Conservation (phyloP, 1,139 yeast genomes). For the Suhomyces coccinellae region DNA sequence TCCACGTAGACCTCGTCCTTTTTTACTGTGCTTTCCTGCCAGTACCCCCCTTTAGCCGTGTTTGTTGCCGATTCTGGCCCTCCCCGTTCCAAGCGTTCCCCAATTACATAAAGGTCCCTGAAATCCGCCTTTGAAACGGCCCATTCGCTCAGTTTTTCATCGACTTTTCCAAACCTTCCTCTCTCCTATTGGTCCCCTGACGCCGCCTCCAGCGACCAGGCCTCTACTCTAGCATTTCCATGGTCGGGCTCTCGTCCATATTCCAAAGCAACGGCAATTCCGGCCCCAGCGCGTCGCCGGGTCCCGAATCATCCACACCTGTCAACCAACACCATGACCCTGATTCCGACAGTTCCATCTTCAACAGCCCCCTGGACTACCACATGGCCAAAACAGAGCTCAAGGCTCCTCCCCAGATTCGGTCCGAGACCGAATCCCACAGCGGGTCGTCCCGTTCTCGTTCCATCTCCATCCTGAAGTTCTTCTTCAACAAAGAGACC, state of each 20-base stretch:
- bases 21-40: not conserved
- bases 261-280: slow-evolving; percentile 10
- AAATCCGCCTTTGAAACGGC: not conserved
- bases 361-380: slow-evolving; percentile 7
- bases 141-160: not conserved
- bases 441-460: slow-evolving; percentile 16
- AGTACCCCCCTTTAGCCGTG: not conserved
- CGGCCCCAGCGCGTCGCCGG: not conserved
- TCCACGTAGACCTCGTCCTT: not conserved
- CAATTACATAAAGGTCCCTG: not conserved
- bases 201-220: not conserved
- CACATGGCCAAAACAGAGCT: slow-evolving; percentile 2
- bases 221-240: not conserved
- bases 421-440: slow-evolving; percentile 11
- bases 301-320: not conserved
- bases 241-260: slow-evolving; percentile 16
- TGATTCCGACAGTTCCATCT: slow-evolving; percentile 9
- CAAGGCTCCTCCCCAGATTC: slow-evolving; percentile 12
- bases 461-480: slow-evolving; percentile 21
- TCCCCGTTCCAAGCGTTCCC: too few species aligned
- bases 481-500: slow-evolving; percentile 19
- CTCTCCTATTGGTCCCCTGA: not conserved
- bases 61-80: not conserved
- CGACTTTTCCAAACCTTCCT: not conserved
- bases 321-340: not conserved